Percentiles rank a stretch among this genome's conserved stretches.
These are phyloP conservation scores for Geotrichum siamense DNA, from an alignment of 1,139 yeast species.

Conservation along the genomic window DNA sequence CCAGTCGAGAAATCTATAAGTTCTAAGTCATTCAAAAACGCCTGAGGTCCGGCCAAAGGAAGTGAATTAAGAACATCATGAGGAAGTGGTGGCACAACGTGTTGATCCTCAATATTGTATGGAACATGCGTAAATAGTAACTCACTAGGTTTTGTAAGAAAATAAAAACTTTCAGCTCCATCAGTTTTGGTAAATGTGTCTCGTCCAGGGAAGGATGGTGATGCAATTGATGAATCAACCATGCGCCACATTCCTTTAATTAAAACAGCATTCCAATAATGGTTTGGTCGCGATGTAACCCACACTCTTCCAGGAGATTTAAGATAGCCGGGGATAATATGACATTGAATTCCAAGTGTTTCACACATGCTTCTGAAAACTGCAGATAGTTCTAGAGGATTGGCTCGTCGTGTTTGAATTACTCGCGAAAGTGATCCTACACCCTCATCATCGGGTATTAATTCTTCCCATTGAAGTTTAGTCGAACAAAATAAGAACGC, in stretches of 20 bases:
- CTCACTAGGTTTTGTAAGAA: conserved; percentile 66
- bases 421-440: conserved; percentile 26
- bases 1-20: conserved; percentile 72
- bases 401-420: conserved; percentile 43
- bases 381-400: conserved; percentile 71
- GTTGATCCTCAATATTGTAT: conserved; percentile 68
- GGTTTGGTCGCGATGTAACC: conserved; percentile 53
- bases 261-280: conserved; percentile 79
- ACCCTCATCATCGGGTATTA: conserved; percentile 21
- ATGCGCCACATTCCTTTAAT: conserved; percentile 65
- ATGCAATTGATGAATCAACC: conserved; percentile 62
- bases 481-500: conserved; percentile 54
- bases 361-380: conserved; percentile 67
- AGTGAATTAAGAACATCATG: conserved; percentile 69
- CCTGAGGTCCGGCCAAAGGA: conserved; percentile 82
- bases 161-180: conserved; percentile 51
- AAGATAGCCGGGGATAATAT: conserved; percentile 73
- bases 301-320: conserved; percentile 63
- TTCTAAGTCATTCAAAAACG: conserved; percentile 50
- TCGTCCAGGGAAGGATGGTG: conserved; percentile 44
- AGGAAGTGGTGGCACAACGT: conserved; percentile 75
- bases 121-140: conserved; percentile 85
- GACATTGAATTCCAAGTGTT: conserved; percentile 63
- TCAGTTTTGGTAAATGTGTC: conserved; percentile 27
- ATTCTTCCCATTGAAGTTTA: conserved; percentile 38